Evolutionary conservation across 306 rosid genomes (phyloP).

Genomic region (Hippophae gyantsensis): DNA sequence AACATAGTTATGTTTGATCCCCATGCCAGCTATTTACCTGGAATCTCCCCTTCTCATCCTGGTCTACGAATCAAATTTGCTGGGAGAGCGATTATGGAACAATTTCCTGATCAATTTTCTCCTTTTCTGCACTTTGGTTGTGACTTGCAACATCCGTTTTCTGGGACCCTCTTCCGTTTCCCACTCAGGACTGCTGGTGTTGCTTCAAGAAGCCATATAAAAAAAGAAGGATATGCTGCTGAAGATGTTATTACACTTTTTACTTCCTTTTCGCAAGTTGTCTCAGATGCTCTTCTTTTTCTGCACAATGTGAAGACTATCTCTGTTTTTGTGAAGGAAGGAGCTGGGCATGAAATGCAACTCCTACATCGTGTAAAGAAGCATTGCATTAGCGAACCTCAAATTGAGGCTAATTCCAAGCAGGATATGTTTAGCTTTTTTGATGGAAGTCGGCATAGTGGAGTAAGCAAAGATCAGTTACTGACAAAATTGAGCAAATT

Average conservation of each 20-base stretch:
- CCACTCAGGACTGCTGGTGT: conserved; percentile 74
- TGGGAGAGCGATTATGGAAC: conserved; percentile 81
- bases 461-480: conserved; percentile 66
- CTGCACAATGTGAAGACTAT: conserved; percentile 68
- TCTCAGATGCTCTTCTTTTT: conserved; percentile 81
- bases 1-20: conserved; percentile 95
- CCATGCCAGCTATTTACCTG: conserved; percentile 86
- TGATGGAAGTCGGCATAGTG: conserved; percentile 39
- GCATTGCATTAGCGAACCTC: conserved; percentile 51
- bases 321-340: conserved; percentile 80
- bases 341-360: conserved; percentile 69
- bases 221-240: conserved; percentile 76
- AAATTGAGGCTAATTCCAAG: conserved; percentile 39
- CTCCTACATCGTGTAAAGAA: conserved; percentile 66
- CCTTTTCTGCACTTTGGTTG: conserved; percentile 88
- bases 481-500: conserved; percentile 60
- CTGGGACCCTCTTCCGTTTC: conserved; percentile 91
- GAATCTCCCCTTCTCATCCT: conserved; percentile 98
- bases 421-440: conserved; percentile 61
- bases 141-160: conserved; percentile 78
- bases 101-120: conserved; percentile 96
- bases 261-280: conserved; percentile 67
- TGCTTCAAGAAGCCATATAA: conserved; percentile 91
- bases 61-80: conserved; percentile 85
- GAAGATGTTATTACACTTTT: conserved; percentile 82